A percentile compares a stretch with the other conserved stretches of the same genome.
Conservation (phyloP, 768 basidiomycete species). For the Suillus discolor region DNA sequence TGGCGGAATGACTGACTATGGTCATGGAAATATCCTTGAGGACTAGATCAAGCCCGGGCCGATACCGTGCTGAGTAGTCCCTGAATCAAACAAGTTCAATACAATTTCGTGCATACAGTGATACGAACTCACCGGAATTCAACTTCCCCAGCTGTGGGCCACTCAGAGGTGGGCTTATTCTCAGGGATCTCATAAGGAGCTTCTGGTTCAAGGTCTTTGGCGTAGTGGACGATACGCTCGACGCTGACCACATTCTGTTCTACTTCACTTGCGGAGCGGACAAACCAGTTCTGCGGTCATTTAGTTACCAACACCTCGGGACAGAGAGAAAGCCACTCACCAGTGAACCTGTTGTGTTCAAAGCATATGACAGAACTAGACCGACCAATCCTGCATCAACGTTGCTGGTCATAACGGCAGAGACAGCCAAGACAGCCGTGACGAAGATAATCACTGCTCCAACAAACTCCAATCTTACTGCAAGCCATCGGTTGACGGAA, state of each 20-base stretch:
- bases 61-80: slow-evolving; percentile 76
- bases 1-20: slow-evolving; percentile 47
- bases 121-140: slow-evolving; percentile 63
- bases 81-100: slow-evolving; percentile 35
- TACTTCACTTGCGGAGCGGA: slow-evolving; percentile 82
- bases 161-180: slow-evolving; percentile 50
- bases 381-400: slow-evolving; percentile 91
- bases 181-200: slow-evolving; percentile 72
- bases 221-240: slow-evolving; percentile 86
- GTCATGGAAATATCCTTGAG: slow-evolving; percentile 73
- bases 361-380: slow-evolving; percentile 80
- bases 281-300: slow-evolving; percentile 71
- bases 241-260: slow-evolving; percentile 91
- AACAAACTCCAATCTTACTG: slow-evolving; percentile 81
- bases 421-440: slow-evolving; percentile 66
- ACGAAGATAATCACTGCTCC: slow-evolving; percentile 80
- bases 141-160: slow-evolving; percentile 77
- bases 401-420: slow-evolving; percentile 70
- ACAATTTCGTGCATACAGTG: slow-evolving; percentile 1
- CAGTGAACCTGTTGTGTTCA: slow-evolving; percentile 81
- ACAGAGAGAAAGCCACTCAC: slow-evolving; percentile 41
- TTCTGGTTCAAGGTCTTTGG: slow-evolving; percentile 64
- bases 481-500: slow-evolving; percentile 82
- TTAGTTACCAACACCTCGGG: slow-evolving; percentile 9
- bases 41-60: slow-evolving; percentile 77